phyloP scores from a whole-genome alignment of 768 basidiomycete species.

The Cystofilobasidium bisporidii region DNA sequence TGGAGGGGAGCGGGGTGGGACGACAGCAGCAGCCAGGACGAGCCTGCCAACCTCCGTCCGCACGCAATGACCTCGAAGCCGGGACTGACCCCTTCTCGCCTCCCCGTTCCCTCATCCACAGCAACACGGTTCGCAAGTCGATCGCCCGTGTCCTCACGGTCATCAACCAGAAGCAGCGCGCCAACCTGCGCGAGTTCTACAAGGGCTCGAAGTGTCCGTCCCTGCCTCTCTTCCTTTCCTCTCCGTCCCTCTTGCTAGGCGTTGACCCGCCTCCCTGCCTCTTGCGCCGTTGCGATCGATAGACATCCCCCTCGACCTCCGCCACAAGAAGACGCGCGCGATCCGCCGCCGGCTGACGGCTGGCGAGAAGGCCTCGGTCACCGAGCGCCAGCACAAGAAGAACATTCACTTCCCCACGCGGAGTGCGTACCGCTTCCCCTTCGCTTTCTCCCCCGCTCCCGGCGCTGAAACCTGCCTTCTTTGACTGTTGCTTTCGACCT shows the following conservation, averaged over 20 bases:
- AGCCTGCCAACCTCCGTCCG: too few relatives aligned
- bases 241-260: conserved; percentile 26
- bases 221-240: not conserved
- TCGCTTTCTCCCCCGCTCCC: not conserved
- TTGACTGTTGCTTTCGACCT: conserved; percentile 1
- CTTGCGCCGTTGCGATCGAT: not conserved
- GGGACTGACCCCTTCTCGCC: conserved; percentile 7
- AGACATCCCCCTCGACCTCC: conserved; percentile 88
- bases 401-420: conserved; percentile 83
- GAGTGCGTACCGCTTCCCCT: conserved; percentile 43
- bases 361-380: conserved; percentile 78
- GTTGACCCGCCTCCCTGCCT: not conserved
- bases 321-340: conserved; percentile 94
- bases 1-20: not conserved
- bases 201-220: conserved; percentile 79
- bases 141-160: conserved; percentile 97
- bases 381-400: conserved; percentile 88
- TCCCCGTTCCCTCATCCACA: conserved; percentile 38
- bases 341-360: conserved; percentile 90
- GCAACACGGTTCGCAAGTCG: conserved; percentile 92
- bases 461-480: conserved; percentile 16
- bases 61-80: too few relatives aligned
- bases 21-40: conserved; percentile 2
- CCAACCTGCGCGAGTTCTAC: conserved; percentile 96
- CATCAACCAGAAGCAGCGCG: conserved; percentile 94